phyloP scores from a whole-genome alignment of 225 moss, liverwort and hornwort species.

The Marchantia polymorpha region DNA sequence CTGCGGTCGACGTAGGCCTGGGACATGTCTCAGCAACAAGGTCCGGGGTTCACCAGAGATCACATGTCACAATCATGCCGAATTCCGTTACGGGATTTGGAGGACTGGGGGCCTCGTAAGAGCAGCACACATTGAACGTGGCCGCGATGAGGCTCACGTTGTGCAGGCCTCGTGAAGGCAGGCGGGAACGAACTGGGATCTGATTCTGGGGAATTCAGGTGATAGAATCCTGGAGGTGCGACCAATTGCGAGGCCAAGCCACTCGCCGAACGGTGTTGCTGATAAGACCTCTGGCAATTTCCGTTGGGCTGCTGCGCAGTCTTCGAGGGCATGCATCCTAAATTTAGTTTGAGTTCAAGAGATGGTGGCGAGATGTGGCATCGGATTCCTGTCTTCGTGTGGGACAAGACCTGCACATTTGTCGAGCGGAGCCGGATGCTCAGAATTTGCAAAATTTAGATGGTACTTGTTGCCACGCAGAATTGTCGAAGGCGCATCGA shows the following conservation, averaged over 20 bases:
- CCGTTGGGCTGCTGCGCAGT: slow-evolving; percentile 5
- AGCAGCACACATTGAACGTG: not conserved
- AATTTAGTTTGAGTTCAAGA: slow-evolving; percentile 10
- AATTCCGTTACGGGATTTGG: not conserved
- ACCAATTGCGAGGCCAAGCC: not conserved
- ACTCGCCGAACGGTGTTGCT: not conserved
- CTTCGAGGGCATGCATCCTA: not conserved
- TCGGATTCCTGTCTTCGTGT: not conserved
- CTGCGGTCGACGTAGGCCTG: not conserved
- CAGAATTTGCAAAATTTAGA: not conserved
- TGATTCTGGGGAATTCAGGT: not conserved
- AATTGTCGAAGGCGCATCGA: not conserved
- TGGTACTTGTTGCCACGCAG: not conserved
- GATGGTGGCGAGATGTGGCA: not conserved
- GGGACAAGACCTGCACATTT: slow-evolving; percentile 1
- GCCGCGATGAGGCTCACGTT: not conserved
- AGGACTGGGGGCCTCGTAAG: not conserved
- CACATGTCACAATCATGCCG: too few relatives aligned
- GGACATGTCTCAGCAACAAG: not conserved
- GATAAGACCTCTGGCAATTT: slow-evolving; percentile 8
- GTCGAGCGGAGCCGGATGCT: not conserved
- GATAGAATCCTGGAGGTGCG: not conserved
- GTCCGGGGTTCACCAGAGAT: not conserved
- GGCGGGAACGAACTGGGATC: not conserved
- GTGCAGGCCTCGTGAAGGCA: not conserved